These are phyloP conservation scores for Trichoderma parareesei DNA, from an alignment of 495 filamentous ascomycete genomes.

Conservation along the genomic window DNA sequence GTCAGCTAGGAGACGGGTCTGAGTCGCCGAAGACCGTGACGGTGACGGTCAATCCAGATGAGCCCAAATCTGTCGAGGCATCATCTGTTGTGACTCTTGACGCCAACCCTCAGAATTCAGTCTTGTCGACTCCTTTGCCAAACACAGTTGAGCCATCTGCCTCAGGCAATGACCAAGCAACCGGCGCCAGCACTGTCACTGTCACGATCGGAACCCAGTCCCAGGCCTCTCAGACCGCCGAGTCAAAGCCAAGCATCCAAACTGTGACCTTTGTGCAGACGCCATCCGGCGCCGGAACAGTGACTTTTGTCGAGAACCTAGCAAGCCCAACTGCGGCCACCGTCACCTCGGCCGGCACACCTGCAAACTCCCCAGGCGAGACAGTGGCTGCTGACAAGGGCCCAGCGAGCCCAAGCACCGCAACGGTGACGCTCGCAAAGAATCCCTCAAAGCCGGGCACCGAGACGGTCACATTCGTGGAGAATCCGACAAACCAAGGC, in stretches of 20 bases:
- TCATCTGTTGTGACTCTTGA: neutral
- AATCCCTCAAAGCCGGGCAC: neutral
- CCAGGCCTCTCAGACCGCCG: neutral
- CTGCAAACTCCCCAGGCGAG: neutral
- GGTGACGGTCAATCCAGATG: neutral
- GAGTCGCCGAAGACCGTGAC: conserved; percentile 4
- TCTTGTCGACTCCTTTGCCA: neutral
- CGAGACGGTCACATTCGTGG: neutral
- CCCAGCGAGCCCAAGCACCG: neutral
- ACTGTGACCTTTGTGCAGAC: neutral
- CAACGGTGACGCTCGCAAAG: neutral
- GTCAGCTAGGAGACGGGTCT: neutral
- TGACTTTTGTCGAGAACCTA: neutral
- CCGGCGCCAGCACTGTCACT: neutral
- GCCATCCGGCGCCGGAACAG: neutral
- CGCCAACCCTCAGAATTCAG: neutral
- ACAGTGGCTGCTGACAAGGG: neutral
- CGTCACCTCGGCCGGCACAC: neutral
- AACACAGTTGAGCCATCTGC: neutral
- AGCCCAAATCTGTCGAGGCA: neutral
- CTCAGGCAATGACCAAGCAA: neutral
- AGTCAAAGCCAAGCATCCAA: neutral
- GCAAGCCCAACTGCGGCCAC: neutral
- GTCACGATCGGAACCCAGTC: neutral
- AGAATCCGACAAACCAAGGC: too few relatives aligned